phyloP scores from a whole-genome alignment of 2,329 filamentous ascomycete species.

The Cladorrhinum sp. region DNA sequence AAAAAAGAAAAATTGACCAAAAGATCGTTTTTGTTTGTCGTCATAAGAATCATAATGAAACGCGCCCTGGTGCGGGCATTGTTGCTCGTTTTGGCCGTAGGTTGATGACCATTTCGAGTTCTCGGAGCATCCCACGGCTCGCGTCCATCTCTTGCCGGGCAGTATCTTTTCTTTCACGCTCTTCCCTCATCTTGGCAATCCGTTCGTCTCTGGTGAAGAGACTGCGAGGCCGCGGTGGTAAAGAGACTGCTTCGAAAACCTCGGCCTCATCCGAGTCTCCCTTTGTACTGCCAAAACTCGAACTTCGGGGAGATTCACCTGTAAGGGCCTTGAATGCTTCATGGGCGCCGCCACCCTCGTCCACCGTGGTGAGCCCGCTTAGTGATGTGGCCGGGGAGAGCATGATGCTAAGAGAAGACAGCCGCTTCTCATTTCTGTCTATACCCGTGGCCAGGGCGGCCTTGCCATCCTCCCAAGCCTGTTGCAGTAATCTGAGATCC shows the following conservation, averaged over 20 bases:
- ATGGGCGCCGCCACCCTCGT: conserved; percentile 45
- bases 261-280: conserved; percentile 68
- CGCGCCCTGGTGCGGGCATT: conserved; percentile 33
- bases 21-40: conserved; percentile 18
- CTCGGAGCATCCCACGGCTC: conserved; percentile 84
- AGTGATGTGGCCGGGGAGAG: conserved; percentile 61
- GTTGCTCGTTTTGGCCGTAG: conserved; percentile 41
- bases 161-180: conserved; percentile 70
- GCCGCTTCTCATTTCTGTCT: conserved; percentile 71
- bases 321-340: conserved; percentile 75
- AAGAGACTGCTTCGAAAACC: conserved; percentile 86
- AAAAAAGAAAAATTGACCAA: conserved; percentile 18
- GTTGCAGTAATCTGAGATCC: conserved; percentile 75
- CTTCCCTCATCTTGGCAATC: conserved; percentile 82
- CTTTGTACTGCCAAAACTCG: conserved; percentile 50
- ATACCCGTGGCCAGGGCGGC: conserved; percentile 78
- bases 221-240: conserved; percentile 66
- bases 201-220: conserved; percentile 81
- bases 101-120: conserved; percentile 85
- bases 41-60: conserved; percentile 41
- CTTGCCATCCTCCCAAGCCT: conserved; percentile 85
- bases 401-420: conserved; percentile 59
- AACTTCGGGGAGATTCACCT: conserved; percentile 58
- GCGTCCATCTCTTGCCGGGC: conserved; percentile 73
- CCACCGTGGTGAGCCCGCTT: conserved; percentile 64